Conservation (phyloP, 495 filamentous ascomycete species). For the Hyaloscypha finlandica region DNA sequence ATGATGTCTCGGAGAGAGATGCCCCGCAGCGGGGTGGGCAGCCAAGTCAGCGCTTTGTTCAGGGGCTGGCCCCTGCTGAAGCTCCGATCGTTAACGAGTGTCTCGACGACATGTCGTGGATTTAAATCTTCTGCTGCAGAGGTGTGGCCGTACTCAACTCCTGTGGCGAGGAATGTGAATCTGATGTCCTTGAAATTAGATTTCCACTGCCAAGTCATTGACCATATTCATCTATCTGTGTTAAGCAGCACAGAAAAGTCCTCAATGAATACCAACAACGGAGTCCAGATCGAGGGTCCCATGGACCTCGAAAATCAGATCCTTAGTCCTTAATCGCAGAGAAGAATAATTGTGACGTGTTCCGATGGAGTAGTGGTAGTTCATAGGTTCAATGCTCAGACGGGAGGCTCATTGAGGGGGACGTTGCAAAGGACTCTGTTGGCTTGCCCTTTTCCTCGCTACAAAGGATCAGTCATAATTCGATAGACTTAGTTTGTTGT, state of each 20-base stretch:
- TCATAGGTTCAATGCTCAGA: not conserved
- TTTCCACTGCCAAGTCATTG: not conserved
- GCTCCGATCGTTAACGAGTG: not conserved
- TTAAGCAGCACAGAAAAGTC: too few relatives aligned
- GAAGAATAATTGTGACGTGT: not conserved
- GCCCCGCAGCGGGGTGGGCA: not conserved
- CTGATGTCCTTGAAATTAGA: not conserved
- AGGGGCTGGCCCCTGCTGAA: not conserved
- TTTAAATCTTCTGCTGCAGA: not conserved
- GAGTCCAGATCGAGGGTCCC: too few relatives aligned
- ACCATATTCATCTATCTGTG: not conserved
- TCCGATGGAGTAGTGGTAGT: not conserved
- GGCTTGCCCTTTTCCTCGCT: too few relatives aligned
- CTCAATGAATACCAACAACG: too few relatives aligned
- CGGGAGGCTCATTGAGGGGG: too few relatives aligned
- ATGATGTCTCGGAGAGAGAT: not conserved
- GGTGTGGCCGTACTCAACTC: not conserved
- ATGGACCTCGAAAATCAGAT: too few relatives aligned
- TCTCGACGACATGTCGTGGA: not conserved
- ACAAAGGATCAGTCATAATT: too few relatives aligned
- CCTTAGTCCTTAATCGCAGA: too few relatives aligned
- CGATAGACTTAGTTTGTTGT: too few relatives aligned
- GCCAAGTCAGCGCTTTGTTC: not conserved
- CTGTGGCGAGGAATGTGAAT: not conserved
- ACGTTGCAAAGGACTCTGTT: too few relatives aligned